Evolutionary conservation across 345 rosid species (phyloP).

Genomic region (Linum lewisii): DNA sequence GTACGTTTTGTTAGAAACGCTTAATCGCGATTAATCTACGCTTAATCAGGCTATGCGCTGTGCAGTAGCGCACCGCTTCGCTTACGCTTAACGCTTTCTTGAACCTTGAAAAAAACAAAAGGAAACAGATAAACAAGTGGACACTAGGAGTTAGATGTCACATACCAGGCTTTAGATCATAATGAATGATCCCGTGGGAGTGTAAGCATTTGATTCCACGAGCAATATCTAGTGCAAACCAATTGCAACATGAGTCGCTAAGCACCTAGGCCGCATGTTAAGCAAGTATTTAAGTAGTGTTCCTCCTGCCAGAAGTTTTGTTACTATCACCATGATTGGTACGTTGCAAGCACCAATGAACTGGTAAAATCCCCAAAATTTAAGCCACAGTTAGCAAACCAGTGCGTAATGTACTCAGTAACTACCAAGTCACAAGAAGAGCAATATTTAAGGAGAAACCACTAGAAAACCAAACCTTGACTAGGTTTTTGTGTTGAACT

Average conservation of each 20-base stretch:
- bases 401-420: too few relatives aligned
- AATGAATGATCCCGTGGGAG: slow-evolving; percentile 90
- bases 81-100: too few relatives aligned
- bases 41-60: too few relatives aligned
- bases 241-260: slow-evolving; percentile 60
- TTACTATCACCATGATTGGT: slow-evolving; percentile 17
- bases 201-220: slow-evolving; percentile 99
- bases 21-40: too few relatives aligned
- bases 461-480: slow-evolving; percentile 46
- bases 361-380: slow-evolving; percentile 9
- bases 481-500: slow-evolving; percentile 88
- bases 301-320: slow-evolving; percentile 13
- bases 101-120: too few relatives aligned
- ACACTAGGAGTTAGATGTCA: too few relatives aligned
- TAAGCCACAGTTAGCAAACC: too few relatives aligned
- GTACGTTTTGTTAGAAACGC: too few relatives aligned
- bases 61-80: too few relatives aligned
- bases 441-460: not conserved
- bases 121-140: too few relatives aligned
- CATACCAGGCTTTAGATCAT: slow-evolving; percentile 95
- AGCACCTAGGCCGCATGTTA: slow-evolving; percentile 52
- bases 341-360: slow-evolving; percentile 18
- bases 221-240: slow-evolving; percentile 93
- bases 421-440: too few relatives aligned
- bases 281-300: slow-evolving; percentile 66